Percentiles rank a stretch among this genome's conserved stretches.
Conservation (phyloP, 208 protist species). For the Leishmania major region DNA sequence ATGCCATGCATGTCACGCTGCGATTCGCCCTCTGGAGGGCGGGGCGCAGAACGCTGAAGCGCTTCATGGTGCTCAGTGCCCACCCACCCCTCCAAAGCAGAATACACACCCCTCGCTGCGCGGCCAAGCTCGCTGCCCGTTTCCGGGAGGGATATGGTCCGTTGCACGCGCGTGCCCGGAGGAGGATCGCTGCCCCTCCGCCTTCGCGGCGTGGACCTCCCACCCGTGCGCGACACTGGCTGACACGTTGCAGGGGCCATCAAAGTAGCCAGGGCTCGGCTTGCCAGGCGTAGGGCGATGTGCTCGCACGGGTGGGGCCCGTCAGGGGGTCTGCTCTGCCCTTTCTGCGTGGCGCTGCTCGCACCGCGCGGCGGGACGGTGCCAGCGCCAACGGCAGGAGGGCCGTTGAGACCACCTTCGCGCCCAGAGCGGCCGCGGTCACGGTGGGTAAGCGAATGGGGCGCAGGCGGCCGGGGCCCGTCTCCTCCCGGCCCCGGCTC, state of each 20-base stretch:
- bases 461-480: too few species aligned
- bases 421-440: too few species aligned
- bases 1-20: not conserved
- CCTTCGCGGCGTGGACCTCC: not conserved
- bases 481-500: too few species aligned
- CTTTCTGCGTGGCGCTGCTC: not conserved
- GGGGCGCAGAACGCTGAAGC: not conserved
- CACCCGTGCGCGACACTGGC: not conserved
- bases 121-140: too few species aligned
- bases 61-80: not conserved
- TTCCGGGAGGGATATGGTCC: not conserved
- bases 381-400: not conserved
- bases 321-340: not conserved
- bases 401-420: not conserved
- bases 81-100: not conserved
- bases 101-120: not conserved
- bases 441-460: not conserved
- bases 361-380: not conserved
- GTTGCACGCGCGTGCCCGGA: not conserved
- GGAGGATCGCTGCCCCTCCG: not conserved
- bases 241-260: not conserved
- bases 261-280: not conserved
- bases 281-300: not conserved
- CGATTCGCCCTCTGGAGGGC: not conserved
- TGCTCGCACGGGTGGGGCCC: not conserved